Conservation (phyloP, 371 early-diverging fungal species). For the Zopfochytrium polystomum region DNA sequence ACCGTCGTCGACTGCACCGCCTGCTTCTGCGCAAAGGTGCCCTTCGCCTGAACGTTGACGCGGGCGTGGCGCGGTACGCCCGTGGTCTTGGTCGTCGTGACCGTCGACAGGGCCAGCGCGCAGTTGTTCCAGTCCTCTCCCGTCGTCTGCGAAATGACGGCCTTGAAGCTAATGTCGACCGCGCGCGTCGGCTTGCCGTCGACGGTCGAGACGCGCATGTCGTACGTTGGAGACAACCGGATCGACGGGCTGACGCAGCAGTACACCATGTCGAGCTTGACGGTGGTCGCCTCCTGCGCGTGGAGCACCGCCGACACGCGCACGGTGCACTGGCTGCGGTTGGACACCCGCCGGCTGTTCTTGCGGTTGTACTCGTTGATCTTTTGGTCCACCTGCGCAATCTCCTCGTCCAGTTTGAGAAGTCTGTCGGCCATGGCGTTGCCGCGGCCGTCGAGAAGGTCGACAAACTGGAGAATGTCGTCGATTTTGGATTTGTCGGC, state of each 20-base stretch:
- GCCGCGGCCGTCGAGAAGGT: not conserved
- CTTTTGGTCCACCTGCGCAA: not conserved
- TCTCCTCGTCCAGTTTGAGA: not conserved
- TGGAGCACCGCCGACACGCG: not conserved
- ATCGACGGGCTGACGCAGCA: not conserved
- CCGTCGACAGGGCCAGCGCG: conserved; percentile 1
- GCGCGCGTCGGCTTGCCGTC: not conserved
- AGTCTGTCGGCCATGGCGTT: not conserved
- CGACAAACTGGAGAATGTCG: not conserved
- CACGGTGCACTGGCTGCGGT: not conserved
- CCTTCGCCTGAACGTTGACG: not conserved
- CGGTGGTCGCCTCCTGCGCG: not conserved
- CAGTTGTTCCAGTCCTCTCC: conserved; percentile 4
- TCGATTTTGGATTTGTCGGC: not conserved
- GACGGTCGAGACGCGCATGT: not conserved
- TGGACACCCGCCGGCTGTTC: not conserved
- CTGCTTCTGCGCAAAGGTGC: not conserved
- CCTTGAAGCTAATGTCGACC: not conserved
- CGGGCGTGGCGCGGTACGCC: not conserved
- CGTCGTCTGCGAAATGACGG: conserved; percentile 2
- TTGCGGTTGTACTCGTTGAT: not conserved
- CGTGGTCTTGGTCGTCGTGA: not conserved
- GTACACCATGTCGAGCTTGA: not conserved
- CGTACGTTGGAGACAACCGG: not conserved
- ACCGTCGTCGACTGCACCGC: not conserved